Base-by-base conservation (phyloP, 2,329 filamentous ascomycete species). In the Hyphodiscus sp. region DNA sequence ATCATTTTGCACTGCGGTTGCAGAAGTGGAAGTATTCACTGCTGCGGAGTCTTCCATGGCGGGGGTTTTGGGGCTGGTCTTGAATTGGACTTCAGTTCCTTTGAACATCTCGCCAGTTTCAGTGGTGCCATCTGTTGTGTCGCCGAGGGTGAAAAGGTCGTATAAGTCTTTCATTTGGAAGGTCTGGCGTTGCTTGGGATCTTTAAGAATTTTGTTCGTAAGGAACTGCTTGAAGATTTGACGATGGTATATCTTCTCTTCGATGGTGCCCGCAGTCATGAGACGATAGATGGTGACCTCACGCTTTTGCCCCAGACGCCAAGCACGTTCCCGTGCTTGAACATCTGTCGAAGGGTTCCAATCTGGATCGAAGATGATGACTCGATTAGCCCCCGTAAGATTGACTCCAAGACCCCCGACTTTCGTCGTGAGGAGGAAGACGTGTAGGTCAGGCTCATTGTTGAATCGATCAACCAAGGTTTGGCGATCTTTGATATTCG, bases 191-290 rank as follows among this genome's bases (percentile, higher is more conserved):
- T 97, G 91, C 65, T 95, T 96, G 0, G 94, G 91, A 63, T 99
- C 92, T 62, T 88, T 91, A 49, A 99, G 71, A 7, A 99, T 91
- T 69, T 97, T 97, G 73, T 97, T 96, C 2, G 91, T 94, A 57
- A 99, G 77, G 67, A 97, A 96, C 63, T 97, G 92, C 70, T 99
- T 99, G 77, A 95, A 99, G 49, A 99, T 94, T 67, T 99, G 94
- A 16, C 95, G 87, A 69, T 99, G 92, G 59, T 97, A 99, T 29
- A 99, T 99, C 74, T 99, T 99, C 70, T 99, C 94, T 67, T 99
- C 94, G 20, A 99, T 99, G 0, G 95, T 99, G 1, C 94, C 94
- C 5, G 92, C 90, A 3, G 90, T 96, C 88, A 99, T 95, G n/a
- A 99, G 78, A 38, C 95, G 87, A 68, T 96, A 99, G 20, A 99